These are phyloP conservation scores for Colletotrichum spaethianum DNA, from an alignment of 2,329 filamentous ascomycete genomes.

Conservation along the genomic window DNA sequence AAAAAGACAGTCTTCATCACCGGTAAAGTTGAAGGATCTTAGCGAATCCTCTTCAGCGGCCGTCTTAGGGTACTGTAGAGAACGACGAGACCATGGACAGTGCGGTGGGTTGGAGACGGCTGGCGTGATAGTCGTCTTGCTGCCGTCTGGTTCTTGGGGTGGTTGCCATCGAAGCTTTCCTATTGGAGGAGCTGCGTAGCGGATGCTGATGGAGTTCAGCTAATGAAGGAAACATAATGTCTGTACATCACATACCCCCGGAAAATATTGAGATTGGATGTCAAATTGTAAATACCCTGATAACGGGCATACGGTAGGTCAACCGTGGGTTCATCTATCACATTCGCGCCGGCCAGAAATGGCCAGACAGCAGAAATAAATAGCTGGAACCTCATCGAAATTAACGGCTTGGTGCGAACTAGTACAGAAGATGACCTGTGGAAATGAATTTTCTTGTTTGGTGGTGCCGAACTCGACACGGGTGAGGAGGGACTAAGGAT, in stretches of 20 bases:
- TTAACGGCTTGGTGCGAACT: background rate
- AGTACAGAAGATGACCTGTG: no score
- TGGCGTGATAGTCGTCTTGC: background rate
- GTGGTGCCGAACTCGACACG: no score
- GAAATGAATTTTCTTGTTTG: no score
- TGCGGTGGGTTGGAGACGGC: constrained; percentile 18
- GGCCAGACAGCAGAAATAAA: background rate
- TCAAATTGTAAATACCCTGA: constrained; percentile 12
- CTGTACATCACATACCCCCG: constrained; percentile 2
- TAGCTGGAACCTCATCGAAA: background rate
- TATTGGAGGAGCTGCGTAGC: constrained; percentile 25
- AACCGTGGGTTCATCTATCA: background rate
- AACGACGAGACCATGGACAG: constrained; percentile 25
- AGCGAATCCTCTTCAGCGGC: constrained; percentile 13
- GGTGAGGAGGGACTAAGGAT: no score
- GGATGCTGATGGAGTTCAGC: background rate
- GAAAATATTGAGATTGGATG: constrained; percentile 27
- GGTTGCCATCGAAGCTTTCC: constrained; percentile 24
- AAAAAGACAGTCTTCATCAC: constrained; percentile 11
- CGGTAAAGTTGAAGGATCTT: background rate
- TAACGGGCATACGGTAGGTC: constrained; percentile 25
- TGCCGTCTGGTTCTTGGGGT: constrained; percentile 6
- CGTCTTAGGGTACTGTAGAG: constrained; percentile 9
- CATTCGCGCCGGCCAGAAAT: background rate
- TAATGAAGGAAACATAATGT: no score